Evolutionary conservation across 148 eudicot species (phyloP).

Genomic region (Fagopyrum esculentum): DNA sequence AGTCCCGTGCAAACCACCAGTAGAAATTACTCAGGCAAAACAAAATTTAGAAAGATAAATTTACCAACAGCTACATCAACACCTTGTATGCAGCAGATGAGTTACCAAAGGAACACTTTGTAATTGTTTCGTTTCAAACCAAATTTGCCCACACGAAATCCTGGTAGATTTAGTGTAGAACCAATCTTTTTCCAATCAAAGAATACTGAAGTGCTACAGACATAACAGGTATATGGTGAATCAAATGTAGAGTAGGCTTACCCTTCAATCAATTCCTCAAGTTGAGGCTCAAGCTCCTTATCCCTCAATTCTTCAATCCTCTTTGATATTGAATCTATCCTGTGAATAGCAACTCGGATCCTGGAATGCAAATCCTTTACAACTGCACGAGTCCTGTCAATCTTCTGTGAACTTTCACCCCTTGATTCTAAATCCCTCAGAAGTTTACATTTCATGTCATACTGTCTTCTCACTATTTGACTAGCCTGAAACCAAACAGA

Average conservation of each 20-base stretch:
- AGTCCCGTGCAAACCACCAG: background rate
- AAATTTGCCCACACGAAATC: background rate
- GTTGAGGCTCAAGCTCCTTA: slow-evolving; percentile 83
- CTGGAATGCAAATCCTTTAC: slow-evolving; percentile 91
- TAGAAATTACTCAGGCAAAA: background rate
- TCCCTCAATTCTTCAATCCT: slow-evolving; percentile 87
- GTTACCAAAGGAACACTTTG: background rate
- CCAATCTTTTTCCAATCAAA: background rate
- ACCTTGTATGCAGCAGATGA: background rate
- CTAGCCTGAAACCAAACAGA: slow-evolving; percentile 58
- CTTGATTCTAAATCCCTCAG: slow-evolving; percentile 74
- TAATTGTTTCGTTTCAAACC: background rate
- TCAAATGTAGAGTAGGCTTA: slow-evolving; percentile 24
- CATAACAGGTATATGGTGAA: background rate
- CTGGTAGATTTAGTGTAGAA: background rate
- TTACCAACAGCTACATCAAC: background rate
- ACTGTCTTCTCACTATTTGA: slow-evolving; percentile 56
- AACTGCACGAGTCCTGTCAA: slow-evolving; percentile 80
- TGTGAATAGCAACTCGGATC: slow-evolving; percentile 82
- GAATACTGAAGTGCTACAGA: background rate
- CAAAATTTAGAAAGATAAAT: background rate
- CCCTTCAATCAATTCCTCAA: slow-evolving; percentile 98
- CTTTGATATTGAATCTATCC: slow-evolving; percentile 80
- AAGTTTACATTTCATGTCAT: slow-evolving; percentile 66
- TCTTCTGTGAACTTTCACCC: slow-evolving; percentile 38